Evolutionary conservation across 768 basidiomycete genomes (phyloP).

Genomic region (Serendipita sp.): DNA sequence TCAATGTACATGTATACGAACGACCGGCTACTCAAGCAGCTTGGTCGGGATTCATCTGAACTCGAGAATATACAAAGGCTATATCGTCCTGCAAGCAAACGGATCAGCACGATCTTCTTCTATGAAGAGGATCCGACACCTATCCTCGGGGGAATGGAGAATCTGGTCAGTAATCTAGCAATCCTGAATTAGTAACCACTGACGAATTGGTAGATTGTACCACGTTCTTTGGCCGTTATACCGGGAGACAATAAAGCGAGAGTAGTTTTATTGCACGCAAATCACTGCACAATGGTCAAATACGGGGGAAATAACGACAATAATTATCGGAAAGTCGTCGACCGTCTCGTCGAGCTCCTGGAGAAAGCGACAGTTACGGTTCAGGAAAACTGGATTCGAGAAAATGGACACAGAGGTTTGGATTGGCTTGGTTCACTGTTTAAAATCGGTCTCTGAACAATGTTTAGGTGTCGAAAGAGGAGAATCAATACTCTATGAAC

Average conservation of each 20-base stretch:
- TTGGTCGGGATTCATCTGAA: background rate
- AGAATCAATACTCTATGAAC: background rate
- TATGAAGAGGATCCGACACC: background rate
- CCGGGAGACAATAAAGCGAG: background rate
- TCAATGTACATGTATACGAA: background rate
- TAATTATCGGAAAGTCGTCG: background rate
- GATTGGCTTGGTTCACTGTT: background rate
- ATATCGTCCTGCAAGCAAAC: background rate
- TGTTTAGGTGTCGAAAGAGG: background rate
- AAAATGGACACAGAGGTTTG: background rate
- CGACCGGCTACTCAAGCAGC: background rate
- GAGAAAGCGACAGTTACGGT: background rate
- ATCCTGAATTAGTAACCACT: background rate
- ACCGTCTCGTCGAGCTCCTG: background rate
- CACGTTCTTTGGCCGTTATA: background rate
- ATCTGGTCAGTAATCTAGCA: too few relatives aligned
- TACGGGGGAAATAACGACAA: background rate
- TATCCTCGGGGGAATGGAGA: background rate
- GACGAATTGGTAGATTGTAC: background rate
- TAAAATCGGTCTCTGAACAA: background rate
- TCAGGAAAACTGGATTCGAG: background rate
- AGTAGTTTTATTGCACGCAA: background rate
- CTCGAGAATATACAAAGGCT: background rate
- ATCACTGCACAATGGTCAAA: background rate
- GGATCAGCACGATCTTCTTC: background rate